A percentile compares a stretch with the other conserved stretches of the same genome.
Conservation (phyloP, 805 yeast genomes). For the Starmerella bacillaris region DNA sequence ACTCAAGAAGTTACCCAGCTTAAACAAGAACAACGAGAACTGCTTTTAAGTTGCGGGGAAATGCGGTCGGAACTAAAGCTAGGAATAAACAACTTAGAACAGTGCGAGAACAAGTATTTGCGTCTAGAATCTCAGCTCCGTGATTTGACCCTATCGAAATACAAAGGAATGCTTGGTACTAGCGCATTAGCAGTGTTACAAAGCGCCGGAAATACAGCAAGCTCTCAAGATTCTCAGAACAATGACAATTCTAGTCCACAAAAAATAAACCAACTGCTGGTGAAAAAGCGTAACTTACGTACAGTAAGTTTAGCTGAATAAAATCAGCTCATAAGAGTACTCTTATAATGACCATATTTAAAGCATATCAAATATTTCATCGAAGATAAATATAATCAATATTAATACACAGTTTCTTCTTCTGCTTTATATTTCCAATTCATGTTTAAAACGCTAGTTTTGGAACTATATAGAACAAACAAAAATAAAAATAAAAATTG, state of each 20-base stretch:
- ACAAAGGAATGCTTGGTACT: slow-evolving; percentile 13
- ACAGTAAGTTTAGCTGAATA: slow-evolving; percentile 15
- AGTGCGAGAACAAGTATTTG: slow-evolving; percentile 11
- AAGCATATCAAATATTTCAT: no score
- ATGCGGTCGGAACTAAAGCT: slow-evolving; percentile 12
- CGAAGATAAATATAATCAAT: no score
- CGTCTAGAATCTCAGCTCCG: slow-evolving; percentile 14
- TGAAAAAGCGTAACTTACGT: slow-evolving; percentile 18
- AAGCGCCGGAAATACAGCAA: slow-evolving; percentile 2
- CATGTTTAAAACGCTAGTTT: no score
- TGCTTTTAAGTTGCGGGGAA: slow-evolving; percentile 6
- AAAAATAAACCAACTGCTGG: slow-evolving; percentile 8
- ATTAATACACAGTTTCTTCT: no score
- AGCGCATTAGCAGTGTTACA: slow-evolving; percentile 16
- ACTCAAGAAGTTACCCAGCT: slow-evolving; percentile 7
- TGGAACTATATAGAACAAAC: no score
- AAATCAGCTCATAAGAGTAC: no score
- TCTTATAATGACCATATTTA: no score
- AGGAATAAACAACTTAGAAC: slow-evolving; percentile 9
- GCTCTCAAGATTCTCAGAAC: slow-evolving; percentile 1
- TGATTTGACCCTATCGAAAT: slow-evolving; percentile 14
- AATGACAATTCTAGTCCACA: slow-evolving; percentile 17
- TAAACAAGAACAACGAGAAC: slow-evolving; percentile 6
- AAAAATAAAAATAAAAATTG: no score
- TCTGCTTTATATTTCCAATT: no score